These are phyloP conservation scores for Nicotiana obtusifolia DNA, from an alignment of 257 asterid species.

Conservation along the genomic window DNA sequence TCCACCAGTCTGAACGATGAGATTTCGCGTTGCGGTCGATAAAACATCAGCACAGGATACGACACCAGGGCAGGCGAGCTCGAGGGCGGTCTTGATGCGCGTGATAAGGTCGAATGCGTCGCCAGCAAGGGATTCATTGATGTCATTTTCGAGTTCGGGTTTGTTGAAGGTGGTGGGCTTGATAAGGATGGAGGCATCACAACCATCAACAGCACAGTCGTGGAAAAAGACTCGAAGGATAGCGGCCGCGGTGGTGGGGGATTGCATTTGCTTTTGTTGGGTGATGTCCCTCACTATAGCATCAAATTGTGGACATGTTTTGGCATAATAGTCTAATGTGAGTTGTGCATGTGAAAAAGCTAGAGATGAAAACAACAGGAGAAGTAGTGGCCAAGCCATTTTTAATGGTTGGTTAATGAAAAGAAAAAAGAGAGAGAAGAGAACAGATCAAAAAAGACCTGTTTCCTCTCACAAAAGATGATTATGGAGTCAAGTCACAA, in stretches of 20 bases:
- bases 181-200: slow-evolving; percentile 80
- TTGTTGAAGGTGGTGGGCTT: slow-evolving; percentile 37
- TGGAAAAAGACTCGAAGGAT: slow-evolving; percentile 83
- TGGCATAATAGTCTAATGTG: slow-evolving; percentile 43
- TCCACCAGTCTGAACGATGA: slow-evolving; percentile 66
- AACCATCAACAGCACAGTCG: slow-evolving; percentile 78
- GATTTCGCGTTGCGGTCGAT: slow-evolving; percentile 63
- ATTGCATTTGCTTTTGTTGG: slow-evolving; percentile 51
- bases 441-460: slow-evolving; percentile 13
- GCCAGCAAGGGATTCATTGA: slow-evolving; percentile 70
- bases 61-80: slow-evolving; percentile 68
- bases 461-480: slow-evolving; percentile 1
- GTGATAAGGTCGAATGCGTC: slow-evolving; percentile 65
- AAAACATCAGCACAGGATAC: slow-evolving; percentile 84
- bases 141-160: slow-evolving; percentile 59
- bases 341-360: slow-evolving; percentile 18
- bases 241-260: slow-evolving; percentile 79
- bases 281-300: slow-evolving; percentile 39
- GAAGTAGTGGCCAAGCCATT: slow-evolving; percentile 21
- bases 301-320: slow-evolving; percentile 58
- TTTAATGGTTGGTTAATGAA: not conserved
- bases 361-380: slow-evolving; percentile 14
- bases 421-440: not conserved
- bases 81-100: slow-evolving; percentile 63
- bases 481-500: not conserved